These are phyloP conservation scores for Trifolium dubium DNA, from an alignment of 306 rosid species.

Conservation along the genomic window DNA sequence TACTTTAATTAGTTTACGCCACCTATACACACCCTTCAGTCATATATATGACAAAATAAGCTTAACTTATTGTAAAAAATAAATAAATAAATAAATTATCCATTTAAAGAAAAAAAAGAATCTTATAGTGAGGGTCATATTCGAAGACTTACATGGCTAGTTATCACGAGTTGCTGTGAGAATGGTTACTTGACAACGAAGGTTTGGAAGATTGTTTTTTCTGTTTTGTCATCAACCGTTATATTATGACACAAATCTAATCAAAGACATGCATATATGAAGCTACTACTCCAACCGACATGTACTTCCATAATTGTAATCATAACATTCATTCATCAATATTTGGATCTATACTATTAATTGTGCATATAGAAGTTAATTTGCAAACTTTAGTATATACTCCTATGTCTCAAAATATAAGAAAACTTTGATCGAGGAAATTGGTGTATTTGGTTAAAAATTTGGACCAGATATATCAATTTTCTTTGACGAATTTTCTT, in stretches of 20 bases:
- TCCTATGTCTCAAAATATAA: too few relatives aligned
- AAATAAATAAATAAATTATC: neutral
- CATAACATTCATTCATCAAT: neutral
- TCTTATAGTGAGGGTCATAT: neutral
- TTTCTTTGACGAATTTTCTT: too few relatives aligned
- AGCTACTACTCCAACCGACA: conserved; percentile 18
- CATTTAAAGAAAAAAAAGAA: neutral
- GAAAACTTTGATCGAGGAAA: too few relatives aligned
- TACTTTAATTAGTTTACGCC: neutral
- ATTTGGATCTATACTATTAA: too few relatives aligned
- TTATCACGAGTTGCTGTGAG: neutral
- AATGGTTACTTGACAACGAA: conserved; percentile 7
- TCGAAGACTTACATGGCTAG: neutral
- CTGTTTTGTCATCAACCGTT: neutral
- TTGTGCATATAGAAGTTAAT: too few relatives aligned
- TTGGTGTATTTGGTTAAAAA: too few relatives aligned
- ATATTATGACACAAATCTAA: conserved; percentile 8
- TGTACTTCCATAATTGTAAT: neutral
- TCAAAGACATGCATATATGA: neutral
- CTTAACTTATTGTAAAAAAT: neutral
- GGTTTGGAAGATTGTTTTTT: conserved; percentile 25
- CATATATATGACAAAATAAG: conserved; percentile 1
- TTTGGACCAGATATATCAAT: too few relatives aligned
- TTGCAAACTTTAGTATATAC: too few relatives aligned
- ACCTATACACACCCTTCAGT: neutral